Evolutionary conservation across 2,329 filamentous ascomycete species (phyloP).

Genomic region (Hortaea werneckii): DNA sequence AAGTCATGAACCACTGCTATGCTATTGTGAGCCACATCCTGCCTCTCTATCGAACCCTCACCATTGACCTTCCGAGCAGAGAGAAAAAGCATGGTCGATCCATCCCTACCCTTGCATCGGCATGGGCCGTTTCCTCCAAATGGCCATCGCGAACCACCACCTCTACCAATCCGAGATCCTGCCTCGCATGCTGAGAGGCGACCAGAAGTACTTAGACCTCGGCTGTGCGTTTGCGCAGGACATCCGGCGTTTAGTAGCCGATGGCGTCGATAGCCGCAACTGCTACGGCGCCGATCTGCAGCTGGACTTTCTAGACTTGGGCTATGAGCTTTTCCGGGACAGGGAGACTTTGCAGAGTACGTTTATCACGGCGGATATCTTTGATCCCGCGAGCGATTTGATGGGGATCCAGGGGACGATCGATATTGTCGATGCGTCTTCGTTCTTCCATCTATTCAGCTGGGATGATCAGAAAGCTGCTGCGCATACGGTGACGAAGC

Average conservation of each 20-base stretch:
- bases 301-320: slow-evolving; percentile 26
- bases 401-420: slow-evolving; percentile 29
- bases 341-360: slow-evolving; percentile 18
- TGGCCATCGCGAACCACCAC: slow-evolving; percentile 11
- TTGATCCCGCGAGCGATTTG: slow-evolving; percentile 17
- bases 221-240: slow-evolving; percentile 33
- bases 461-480: slow-evolving; percentile 30
- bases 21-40: slow-evolving; percentile 1
- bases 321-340: slow-evolving; percentile 31
- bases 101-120: slow-evolving; percentile 11
- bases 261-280: slow-evolving; percentile 25
- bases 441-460: slow-evolving; percentile 37
- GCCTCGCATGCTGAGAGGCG: slow-evolving; percentile 14
- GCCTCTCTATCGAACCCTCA: background rate
- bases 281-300: slow-evolving; percentile 26
- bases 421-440: slow-evolving; percentile 32
- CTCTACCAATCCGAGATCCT: slow-evolving; percentile 18
- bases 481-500: slow-evolving; percentile 21
- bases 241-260: slow-evolving; percentile 28
- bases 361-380: slow-evolving; percentile 28
- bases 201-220: slow-evolving; percentile 29
- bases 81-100: slow-evolving; percentile 8
- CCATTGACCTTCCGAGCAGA: slow-evolving; percentile 7
- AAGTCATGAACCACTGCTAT: slow-evolving; percentile 28
- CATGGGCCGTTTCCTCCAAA: slow-evolving; percentile 7